These are phyloP conservation scores for Ilyonectria mors-panacis DNA, from an alignment of 2,329 filamentous ascomycete genomes.

Conservation along the genomic window DNA sequence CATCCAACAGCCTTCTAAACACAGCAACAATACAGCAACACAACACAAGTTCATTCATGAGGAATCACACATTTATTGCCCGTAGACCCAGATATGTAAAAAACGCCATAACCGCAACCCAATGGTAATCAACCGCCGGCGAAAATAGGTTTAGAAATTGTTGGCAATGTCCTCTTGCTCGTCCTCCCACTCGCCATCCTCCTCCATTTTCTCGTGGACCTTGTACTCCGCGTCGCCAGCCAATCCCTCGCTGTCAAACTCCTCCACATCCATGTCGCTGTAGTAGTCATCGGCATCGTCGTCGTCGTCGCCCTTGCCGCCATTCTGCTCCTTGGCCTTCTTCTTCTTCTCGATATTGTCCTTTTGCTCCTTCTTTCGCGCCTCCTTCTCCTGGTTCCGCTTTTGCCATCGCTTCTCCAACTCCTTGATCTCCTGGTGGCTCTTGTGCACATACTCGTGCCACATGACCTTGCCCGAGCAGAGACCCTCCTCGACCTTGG, in stretches of 20 bases:
- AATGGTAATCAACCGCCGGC: constrained; percentile 29
- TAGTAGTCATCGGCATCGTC: constrained; percentile 60
- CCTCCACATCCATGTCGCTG: constrained; percentile 62
- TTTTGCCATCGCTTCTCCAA: constrained; percentile 88
- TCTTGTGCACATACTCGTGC: constrained; percentile 96
- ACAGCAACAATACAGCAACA: neutral
- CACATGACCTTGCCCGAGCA: constrained; percentile 95
- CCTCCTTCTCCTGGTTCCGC: constrained; percentile 84
- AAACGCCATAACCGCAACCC: constrained; percentile 45
- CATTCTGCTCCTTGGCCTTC: constrained; percentile 58
- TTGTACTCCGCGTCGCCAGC: constrained; percentile 66
- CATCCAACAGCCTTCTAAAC: neutral
- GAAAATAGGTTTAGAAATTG: constrained; percentile 23
- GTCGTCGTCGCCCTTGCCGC: constrained; percentile 55
- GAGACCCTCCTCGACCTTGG: constrained; percentile 96
- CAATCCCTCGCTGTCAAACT: constrained; percentile 66
- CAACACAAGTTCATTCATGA: constrained; percentile 12
- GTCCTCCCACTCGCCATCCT: constrained; percentile 68
- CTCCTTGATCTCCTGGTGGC: constrained; percentile 80
- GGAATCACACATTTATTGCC: constrained; percentile 46
- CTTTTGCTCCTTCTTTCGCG: constrained; percentile 84
- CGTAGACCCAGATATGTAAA: constrained; percentile 41
- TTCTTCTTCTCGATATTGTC: constrained; percentile 93
- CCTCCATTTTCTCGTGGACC: constrained; percentile 64
- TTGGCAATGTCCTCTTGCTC: constrained; percentile 60